Conservation (phyloP, 768 basidiomycete species). For the Mycena epipterygia region DNA sequence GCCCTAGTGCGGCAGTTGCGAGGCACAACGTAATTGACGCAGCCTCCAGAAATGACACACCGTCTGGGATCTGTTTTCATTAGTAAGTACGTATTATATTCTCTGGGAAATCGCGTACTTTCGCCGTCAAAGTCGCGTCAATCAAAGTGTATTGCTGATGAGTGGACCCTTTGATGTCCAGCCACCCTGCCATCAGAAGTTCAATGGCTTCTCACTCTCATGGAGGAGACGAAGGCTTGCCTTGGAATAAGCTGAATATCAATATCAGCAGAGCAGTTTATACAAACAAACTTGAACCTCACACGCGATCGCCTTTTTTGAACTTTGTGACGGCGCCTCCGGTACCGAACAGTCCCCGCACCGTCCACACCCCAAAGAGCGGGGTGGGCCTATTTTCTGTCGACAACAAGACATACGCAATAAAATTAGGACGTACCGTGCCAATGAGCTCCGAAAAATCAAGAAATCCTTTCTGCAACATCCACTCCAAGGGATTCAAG, state of each 20-base stretch:
- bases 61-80: background rate
- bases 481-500: conserved; percentile 64
- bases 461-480: conserved; percentile 40
- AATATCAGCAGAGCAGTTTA: background rate
- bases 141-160: background rate
- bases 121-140: background rate
- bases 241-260: background rate
- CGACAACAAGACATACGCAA: background rate
- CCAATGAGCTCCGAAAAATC: background rate
- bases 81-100: background rate
- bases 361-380: background rate
- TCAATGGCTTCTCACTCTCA: background rate
- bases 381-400: background rate
- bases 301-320: background rate
- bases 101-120: background rate
- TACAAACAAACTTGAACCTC: background rate
- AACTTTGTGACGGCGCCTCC: background rate
- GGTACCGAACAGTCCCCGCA: background rate
- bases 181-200: background rate
- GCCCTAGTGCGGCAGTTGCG: background rate
- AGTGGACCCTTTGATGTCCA: background rate
- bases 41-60: background rate
- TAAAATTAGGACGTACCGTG: background rate
- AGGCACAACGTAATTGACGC: background rate
- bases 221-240: background rate